Percentiles rank a stretch among this genome's conserved stretches.
Conservation (phyloP, 176 grass and related monocot genomes). For the Musa schizocarpa region DNA sequence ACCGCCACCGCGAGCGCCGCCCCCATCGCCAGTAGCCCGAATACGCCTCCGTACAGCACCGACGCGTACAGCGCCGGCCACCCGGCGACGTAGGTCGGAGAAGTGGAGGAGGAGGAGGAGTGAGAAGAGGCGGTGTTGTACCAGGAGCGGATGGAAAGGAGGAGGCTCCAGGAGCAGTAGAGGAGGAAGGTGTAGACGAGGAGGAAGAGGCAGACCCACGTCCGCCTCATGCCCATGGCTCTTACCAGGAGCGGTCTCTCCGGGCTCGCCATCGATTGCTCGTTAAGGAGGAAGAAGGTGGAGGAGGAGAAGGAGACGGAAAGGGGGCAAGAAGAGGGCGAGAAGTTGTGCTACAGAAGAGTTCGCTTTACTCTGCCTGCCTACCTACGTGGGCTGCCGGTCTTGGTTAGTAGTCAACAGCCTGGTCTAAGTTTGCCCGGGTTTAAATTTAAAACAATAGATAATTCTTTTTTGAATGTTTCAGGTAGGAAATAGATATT, state of each 20-base stretch:
- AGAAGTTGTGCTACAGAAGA: too few relatives aligned
- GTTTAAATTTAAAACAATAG: too few relatives aligned
- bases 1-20: slow-evolving; percentile 65
- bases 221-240: slow-evolving; percentile 54
- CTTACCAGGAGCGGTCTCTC: slow-evolving; percentile 39
- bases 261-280: not conserved
- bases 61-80: slow-evolving; percentile 64
- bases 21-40: slow-evolving; percentile 77
- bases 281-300: not conserved
- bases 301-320: not conserved
- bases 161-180: slow-evolving; percentile 58
- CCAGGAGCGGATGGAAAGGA: slow-evolving; percentile 74
- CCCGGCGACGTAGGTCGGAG: slow-evolving; percentile 12
- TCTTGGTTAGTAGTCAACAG: too few relatives aligned
- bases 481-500: too few relatives aligned
- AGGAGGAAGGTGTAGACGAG: slow-evolving; percentile 62
- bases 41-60: slow-evolving; percentile 73
- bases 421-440: too few relatives aligned
- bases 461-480: too few relatives aligned
- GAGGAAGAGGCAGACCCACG: slow-evolving; percentile 74
- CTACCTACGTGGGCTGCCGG: too few relatives aligned
- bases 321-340: too few relatives aligned
- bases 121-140: slow-evolving; percentile 18
- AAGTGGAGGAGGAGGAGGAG: slow-evolving; percentile 2
- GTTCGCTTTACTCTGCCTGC: too few relatives aligned